Conservation (phyloP, 2,329 filamentous ascomycete genomes). For the Colletotrichum aenigma region DNA sequence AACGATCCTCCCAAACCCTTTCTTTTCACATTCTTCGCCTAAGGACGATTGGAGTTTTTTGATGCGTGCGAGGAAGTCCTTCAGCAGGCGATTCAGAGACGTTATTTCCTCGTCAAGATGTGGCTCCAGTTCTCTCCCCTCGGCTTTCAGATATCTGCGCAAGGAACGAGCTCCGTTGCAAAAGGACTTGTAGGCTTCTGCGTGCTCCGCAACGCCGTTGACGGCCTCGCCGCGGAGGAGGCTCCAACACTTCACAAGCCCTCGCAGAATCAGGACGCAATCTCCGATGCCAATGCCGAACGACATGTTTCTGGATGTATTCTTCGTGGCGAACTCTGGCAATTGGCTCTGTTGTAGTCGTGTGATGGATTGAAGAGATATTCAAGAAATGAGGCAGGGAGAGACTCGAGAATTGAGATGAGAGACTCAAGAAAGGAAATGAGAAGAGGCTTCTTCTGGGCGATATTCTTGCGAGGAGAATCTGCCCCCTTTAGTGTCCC, state of each 20-base stretch:
- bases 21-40: background rate
- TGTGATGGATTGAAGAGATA: background rate
- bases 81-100: background rate
- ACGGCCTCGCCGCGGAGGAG: background rate
- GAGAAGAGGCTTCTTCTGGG: background rate
- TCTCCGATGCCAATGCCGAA: background rate
- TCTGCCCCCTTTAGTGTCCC: background rate
- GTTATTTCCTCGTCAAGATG: background rate
- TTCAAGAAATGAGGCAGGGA: background rate
- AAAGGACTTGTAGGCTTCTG: background rate
- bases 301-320: background rate
- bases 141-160: background rate
- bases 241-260: background rate
- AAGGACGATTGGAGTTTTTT: background rate
- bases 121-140: background rate
- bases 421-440: too few relatives aligned
- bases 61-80: background rate
- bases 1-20: background rate
- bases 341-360: background rate
- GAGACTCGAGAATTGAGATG: too few relatives aligned
- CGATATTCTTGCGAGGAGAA: background rate
- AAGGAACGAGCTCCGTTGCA: background rate
- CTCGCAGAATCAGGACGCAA: background rate
- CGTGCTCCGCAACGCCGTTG: background rate
- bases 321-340: background rate